Percentiles rank a stretch among this genome's conserved stretches.
These are phyloP conservation scores for Debaryomyces maramus DNA, from an alignment of 805 yeast species.

Conservation along the genomic window DNA sequence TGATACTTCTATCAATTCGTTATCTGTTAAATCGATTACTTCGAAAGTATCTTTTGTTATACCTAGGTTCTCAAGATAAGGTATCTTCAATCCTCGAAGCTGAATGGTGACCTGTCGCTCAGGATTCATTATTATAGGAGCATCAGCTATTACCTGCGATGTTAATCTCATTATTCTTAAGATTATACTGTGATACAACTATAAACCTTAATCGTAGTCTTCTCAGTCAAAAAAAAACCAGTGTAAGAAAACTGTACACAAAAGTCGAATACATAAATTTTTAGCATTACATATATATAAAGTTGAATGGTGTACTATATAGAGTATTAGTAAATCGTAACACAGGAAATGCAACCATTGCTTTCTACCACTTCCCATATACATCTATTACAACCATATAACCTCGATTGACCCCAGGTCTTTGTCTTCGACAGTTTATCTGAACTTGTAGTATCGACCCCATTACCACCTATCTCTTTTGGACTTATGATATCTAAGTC, in stretches of 20 bases:
- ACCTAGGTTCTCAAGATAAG: conserved; percentile 37
- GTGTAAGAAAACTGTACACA: too few species aligned
- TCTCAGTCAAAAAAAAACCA: too few species aligned
- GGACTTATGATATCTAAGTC: conserved; percentile 35
- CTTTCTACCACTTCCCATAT: conserved; percentile 46
- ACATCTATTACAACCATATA: conserved; percentile 40
- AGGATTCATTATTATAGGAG: conserved; percentile 35
- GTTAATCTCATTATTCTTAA: conserved; percentile 34
- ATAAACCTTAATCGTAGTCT: too few species aligned
- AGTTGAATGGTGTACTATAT: too few species aligned
- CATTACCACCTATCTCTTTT: conserved; percentile 13
- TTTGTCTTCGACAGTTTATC: conserved; percentile 17
- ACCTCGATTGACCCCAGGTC: conserved; percentile 44
- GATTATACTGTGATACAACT: too few species aligned
- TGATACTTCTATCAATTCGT: conserved; percentile 59
- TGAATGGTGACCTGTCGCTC: conserved; percentile 35
- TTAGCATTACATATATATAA: too few species aligned
- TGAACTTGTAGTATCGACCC: conserved; percentile 9
- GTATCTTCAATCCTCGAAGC: conserved; percentile 33
- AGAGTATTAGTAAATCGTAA: conserved; percentile 33
- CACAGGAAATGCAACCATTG: conserved; percentile 34
- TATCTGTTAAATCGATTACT: conserved; percentile 73
- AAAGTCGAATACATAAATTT: too few species aligned
- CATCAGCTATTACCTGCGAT: conserved; percentile 27
- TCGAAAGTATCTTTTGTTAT: conserved; percentile 37